These are phyloP conservation scores for Passiflora organensis DNA, from an alignment of 345 rosid genomes.

Conservation along the genomic window DNA sequence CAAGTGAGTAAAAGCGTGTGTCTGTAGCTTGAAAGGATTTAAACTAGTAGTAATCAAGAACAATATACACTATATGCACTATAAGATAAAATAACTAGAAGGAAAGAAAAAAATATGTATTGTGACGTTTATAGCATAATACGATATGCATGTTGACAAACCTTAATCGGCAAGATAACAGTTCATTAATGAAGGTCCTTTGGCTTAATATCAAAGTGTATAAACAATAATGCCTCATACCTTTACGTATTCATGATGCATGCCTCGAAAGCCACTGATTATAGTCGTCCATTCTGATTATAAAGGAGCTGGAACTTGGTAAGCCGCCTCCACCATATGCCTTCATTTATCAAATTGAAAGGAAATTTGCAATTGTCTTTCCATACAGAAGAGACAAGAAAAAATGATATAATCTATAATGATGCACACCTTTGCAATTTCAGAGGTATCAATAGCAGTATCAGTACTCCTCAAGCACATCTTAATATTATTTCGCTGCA, in stretches of 20 bases:
- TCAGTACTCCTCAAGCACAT: conserved; percentile 81
- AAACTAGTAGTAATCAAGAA: too few relatives aligned
- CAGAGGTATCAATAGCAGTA: conserved; percentile 48
- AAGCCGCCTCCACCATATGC: conserved; percentile 91
- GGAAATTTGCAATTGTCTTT: background rate
- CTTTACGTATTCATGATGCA: background rate
- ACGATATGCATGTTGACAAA: background rate
- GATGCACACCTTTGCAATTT: conserved; percentile 70
- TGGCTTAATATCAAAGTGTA: background rate
- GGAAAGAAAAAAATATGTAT: background rate
- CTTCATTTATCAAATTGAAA: conserved; percentile 32
- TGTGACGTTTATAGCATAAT: background rate
- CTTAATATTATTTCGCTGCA: conserved; percentile 72
- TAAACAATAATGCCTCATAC: background rate
- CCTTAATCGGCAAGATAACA: background rate
- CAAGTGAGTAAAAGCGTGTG: too few relatives aligned
- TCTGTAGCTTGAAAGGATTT: too few relatives aligned
- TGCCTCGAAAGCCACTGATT: conserved; percentile 52
- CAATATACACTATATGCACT: too few relatives aligned
- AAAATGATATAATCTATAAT: background rate
- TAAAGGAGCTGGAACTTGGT: conserved; percentile 66
- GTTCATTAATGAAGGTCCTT: background rate
- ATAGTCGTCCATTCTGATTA: conserved; percentile 85
- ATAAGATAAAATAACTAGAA: background rate
- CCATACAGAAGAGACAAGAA: background rate